A percentile compares a stretch with the other conserved stretches of the same genome.
phyloP scores from a whole-genome alignment of 208 protist species.

The Vickermania spadyakhi region DNA sequence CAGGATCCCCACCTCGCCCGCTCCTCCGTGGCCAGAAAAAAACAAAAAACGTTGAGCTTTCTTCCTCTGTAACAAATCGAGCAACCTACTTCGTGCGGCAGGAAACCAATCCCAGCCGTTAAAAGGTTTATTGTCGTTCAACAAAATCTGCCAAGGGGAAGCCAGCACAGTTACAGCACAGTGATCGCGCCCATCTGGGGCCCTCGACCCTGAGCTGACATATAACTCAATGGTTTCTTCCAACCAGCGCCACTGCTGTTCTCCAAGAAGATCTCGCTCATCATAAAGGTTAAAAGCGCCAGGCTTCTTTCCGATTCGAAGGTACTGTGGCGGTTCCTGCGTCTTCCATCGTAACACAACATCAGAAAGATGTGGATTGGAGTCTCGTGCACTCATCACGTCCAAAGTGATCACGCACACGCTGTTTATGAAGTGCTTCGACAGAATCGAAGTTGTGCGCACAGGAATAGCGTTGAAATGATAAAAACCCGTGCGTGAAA shows the following conservation, averaged over 20 bases:
- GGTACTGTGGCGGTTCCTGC: background rate
- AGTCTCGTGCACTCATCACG: slow-evolving; percentile 17
- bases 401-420: slow-evolving; percentile 35
- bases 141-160: slow-evolving; percentile 57
- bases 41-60: slow-evolving; percentile 44
- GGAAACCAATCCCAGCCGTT: slow-evolving; percentile 61
- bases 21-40: slow-evolving; percentile 66
- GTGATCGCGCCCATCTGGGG: slow-evolving; percentile 5
- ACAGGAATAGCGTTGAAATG: slow-evolving; percentile 24
- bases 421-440: slow-evolving; percentile 20
- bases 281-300: too few relatives aligned
- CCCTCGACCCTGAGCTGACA: slow-evolving; percentile 4
- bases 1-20: slow-evolving; percentile 49
- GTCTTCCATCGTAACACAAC: slow-evolving; percentile 7
- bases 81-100: slow-evolving; percentile 31
- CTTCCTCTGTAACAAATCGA: slow-evolving; percentile 35
- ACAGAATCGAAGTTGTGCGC: slow-evolving; percentile 8
- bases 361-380: slow-evolving; percentile 15
- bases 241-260: slow-evolving; percentile 77
- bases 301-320: background rate
- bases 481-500: background rate
- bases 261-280: slow-evolving; percentile 50
- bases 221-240: slow-evolving; percentile 28
- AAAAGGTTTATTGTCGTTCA: slow-evolving; percentile 68
- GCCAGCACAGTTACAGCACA: slow-evolving; percentile 61